phyloP scores from a whole-genome alignment of 148 eudicot genomes.

The Amaranthus palmeri region DNA sequence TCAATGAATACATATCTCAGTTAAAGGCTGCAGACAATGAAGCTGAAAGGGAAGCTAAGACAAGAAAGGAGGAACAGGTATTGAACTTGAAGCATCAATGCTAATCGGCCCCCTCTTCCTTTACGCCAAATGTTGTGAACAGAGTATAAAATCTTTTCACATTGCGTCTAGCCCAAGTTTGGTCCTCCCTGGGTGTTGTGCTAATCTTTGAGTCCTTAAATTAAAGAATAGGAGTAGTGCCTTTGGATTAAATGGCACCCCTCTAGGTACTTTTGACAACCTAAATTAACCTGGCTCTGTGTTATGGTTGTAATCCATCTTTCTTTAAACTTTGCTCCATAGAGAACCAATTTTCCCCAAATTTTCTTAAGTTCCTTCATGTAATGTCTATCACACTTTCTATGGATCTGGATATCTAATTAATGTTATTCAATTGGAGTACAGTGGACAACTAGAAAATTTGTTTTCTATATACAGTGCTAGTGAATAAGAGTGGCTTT shows the following conservation, averaged over 20 bases:
- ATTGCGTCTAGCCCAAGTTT: background rate
- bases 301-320: background rate
- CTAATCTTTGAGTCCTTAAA: background rate
- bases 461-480: background rate
- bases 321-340: background rate
- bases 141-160: background rate
- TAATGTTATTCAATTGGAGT: background rate
- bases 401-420: background rate
- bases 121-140: background rate
- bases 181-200: background rate
- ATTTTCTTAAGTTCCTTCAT: no score
- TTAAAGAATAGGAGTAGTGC: background rate
- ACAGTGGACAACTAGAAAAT: background rate
- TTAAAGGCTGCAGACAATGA: slow-evolving; percentile 67
- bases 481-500: background rate
- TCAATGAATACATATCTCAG: slow-evolving; percentile 71
- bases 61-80: slow-evolving; percentile 88
- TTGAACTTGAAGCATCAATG: background rate
- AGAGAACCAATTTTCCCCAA: background rate
- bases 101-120: background rate
- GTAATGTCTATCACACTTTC: no score
- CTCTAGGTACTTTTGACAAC: background rate
- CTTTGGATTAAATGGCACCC: background rate
- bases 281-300: background rate
- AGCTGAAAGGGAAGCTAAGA: slow-evolving; percentile 53